phyloP scores from a whole-genome alignment of 2,329 filamentous ascomycete species.

The Paracamarosporium sp. region DNA sequence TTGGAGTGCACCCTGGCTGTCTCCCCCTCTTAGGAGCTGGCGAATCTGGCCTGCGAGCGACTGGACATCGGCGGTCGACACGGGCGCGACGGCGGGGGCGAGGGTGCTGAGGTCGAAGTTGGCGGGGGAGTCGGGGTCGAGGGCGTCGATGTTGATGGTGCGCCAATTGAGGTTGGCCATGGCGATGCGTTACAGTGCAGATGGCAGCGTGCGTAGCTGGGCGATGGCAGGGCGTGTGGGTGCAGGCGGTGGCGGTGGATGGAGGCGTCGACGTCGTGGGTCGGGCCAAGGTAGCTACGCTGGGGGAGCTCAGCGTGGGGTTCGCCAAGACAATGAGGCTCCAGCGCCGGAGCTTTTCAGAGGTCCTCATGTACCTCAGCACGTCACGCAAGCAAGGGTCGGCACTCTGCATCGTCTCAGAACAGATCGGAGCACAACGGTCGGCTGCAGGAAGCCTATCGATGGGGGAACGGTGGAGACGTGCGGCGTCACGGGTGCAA shows the following conservation, averaged over 20 bases:
- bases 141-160: constrained; percentile 92
- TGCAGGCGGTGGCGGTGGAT: constrained; percentile 18
- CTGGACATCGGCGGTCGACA: constrained; percentile 79
- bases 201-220: constrained; percentile 7
- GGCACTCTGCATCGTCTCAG: constrained; percentile 22
- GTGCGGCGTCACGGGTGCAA: constrained; percentile 36
- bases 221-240: constrained; percentile 12
- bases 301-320: constrained; percentile 33
- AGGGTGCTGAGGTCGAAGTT: constrained; percentile 92
- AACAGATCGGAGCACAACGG: constrained; percentile 30
- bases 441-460: constrained; percentile 20
- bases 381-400: constrained; percentile 46
- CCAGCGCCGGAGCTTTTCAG: constrained; percentile 27
- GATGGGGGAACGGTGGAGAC: constrained; percentile 29
- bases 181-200: constrained; percentile 18
- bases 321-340: constrained; percentile 32
- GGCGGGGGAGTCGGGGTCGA: constrained; percentile 85
- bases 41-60: constrained; percentile 80
- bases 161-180: constrained; percentile 70
- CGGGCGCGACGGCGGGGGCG: constrained; percentile 75
- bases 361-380: constrained; percentile 21
- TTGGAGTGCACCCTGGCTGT: constrained; percentile 84
- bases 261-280: constrained; percentile 22
- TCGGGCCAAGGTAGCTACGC: constrained; percentile 25
- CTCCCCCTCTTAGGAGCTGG: constrained; percentile 84